Conservation (phyloP, 2,329 filamentous ascomycete genomes). For the Helminthosporium solani region DNA sequence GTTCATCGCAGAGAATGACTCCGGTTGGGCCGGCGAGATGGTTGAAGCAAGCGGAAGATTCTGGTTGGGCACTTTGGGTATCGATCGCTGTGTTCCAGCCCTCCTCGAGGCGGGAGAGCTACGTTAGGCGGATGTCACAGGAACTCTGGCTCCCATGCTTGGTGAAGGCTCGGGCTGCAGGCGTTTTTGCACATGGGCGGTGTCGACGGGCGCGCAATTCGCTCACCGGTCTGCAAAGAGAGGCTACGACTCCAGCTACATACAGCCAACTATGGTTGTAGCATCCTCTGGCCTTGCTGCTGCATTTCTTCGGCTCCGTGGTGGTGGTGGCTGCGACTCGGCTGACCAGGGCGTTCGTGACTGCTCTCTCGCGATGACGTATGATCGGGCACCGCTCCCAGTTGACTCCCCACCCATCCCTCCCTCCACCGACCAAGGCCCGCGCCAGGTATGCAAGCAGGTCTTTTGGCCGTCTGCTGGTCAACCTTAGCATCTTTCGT, state of each 20-base stretch:
- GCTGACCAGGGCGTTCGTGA: slow-evolving; percentile 1
- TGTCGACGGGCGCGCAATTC: too few relatives aligned
- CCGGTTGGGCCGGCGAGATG: background rate
- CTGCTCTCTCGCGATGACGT: slow-evolving; percentile 5
- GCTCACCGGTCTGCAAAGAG: too few relatives aligned
- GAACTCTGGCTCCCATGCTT: too few relatives aligned
- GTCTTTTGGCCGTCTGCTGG: background rate
- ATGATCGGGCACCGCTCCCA: background rate
- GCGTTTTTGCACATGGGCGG: too few relatives aligned
- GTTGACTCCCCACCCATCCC: background rate
- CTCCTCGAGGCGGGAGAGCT: slow-evolving; percentile 10
- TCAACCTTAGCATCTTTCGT: slow-evolving; percentile 1
- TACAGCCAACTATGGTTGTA: too few relatives aligned
- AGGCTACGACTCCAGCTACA: too few relatives aligned
- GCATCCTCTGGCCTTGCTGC: too few relatives aligned
- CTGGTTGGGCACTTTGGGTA: background rate
- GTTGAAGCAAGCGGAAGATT: background rate
- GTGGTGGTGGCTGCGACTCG: slow-evolving; percentile 2
- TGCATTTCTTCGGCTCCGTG: background rate
- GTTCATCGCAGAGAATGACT: background rate
- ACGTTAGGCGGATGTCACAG: slow-evolving; percentile 9
- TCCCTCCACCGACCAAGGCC: slow-evolving; percentile 5
- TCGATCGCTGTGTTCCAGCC: slow-evolving; percentile 3
- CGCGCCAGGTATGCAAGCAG: slow-evolving; percentile 1
- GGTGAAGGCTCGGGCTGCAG: too few relatives aligned